Percentiles rank a stretch among this genome's conserved stretches.
Conservation (phyloP, 192 early-diverging fungal species). For the Martensiomyces pterosporus region DNA sequence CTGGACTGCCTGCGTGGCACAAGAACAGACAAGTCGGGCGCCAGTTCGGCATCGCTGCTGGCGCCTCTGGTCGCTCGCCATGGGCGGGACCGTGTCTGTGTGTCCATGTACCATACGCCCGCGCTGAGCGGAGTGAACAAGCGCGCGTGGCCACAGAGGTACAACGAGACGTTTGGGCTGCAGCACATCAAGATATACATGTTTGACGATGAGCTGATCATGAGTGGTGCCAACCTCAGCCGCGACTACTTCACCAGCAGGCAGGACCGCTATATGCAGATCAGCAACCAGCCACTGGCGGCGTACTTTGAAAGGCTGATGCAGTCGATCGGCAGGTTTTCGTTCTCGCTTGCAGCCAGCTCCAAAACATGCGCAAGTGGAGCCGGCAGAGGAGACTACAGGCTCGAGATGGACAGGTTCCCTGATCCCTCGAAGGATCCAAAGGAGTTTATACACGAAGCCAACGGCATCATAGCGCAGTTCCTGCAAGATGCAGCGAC, state of each 20-base stretch:
- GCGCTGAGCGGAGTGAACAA: conserved; percentile 67
- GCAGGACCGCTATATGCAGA: conserved; percentile 90
- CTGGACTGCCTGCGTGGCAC: conserved; percentile 88
- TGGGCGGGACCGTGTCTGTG: conserved; percentile 49
- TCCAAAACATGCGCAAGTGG: conserved; percentile 7
- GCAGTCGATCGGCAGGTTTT: conserved; percentile 57
- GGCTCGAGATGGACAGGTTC: conserved; percentile 14
- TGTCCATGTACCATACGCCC: conserved; percentile 88
- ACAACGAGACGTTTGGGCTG: conserved; percentile 91
- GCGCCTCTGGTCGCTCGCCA: conserved; percentile 24
- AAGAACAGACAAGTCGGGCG: conserved; percentile 40
- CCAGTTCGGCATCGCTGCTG: conserved; percentile 68
- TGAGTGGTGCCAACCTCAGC: conserved; percentile 84
- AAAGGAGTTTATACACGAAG: conserved; percentile 52
- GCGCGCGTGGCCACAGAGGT: conserved; percentile 71
- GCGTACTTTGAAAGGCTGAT: conserved; percentile 72
- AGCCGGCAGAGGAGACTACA: conserved; percentile 9
- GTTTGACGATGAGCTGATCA: conserved; percentile 82
- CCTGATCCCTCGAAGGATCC: conserved; percentile 62
- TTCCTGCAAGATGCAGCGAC: conserved; percentile 48
- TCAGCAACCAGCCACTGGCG: conserved; percentile 55
- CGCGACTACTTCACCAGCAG: conserved; percentile 92
- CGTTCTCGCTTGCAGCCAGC: conserved; percentile 45
- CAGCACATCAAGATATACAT: conserved; percentile 93
- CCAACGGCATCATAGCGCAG: conserved; percentile 43